These are phyloP conservation scores for Coniochaeta hoffmannii DNA, from an alignment of 2,329 filamentous ascomycete genomes.

Conservation along the genomic window DNA sequence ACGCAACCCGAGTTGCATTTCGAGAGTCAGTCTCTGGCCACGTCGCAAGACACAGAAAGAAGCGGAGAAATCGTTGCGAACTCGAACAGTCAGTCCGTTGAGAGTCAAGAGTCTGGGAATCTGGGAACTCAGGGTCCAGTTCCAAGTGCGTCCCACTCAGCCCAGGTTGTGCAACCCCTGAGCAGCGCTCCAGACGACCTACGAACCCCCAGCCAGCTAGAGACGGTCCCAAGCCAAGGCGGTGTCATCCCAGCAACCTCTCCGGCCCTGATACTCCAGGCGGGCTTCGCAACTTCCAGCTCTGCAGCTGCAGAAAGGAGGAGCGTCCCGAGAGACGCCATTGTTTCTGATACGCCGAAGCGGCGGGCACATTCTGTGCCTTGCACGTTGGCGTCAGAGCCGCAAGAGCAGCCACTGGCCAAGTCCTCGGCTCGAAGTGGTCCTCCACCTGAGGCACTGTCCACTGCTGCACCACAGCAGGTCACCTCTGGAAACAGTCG, in stretches of 20 bases:
- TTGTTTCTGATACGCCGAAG: neutral
- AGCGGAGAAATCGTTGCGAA: neutral
- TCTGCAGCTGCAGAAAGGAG: neutral
- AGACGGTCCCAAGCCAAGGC: neutral
- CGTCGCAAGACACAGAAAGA: neutral
- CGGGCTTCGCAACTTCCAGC: neutral
- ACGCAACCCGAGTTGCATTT: conserved; percentile 7
- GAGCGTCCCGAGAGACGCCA: neutral
- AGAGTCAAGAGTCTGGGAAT: neutral
- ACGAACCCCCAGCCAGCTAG: neutral
- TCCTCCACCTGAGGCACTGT: neutral
- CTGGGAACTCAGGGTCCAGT: neutral
- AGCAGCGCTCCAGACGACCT: neutral
- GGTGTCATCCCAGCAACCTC: neutral
- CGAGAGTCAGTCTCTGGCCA: neutral
- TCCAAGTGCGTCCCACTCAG: neutral
- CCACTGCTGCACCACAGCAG: neutral
- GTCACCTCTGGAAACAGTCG: neutral
- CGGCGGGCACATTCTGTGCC: neutral
- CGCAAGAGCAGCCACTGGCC: neutral
- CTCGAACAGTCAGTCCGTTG: neutral
- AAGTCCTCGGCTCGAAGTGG: neutral
- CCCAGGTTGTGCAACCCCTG: neutral
- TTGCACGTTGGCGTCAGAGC: neutral
- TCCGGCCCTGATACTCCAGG: neutral